Conservation (phyloP, 495 filamentous ascomycete species). For the Sordaria brevicollis region DNA sequence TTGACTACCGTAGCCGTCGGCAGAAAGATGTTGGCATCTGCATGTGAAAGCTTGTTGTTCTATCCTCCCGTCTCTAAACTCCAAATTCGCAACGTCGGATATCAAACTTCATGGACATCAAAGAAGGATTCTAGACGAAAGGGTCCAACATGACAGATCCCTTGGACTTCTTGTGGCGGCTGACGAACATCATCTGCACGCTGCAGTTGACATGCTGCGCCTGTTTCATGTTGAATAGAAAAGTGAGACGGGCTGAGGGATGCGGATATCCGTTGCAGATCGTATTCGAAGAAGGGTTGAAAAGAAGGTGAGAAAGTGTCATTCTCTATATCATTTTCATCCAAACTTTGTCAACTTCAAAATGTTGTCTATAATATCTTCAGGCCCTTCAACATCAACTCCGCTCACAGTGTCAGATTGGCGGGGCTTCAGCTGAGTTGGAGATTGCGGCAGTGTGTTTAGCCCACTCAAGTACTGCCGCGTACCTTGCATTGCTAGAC, state of each 20-base stretch:
- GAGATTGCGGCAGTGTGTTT: background rate
- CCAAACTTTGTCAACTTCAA: background rate
- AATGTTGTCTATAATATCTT: background rate
- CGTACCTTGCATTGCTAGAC: conserved; percentile 3
- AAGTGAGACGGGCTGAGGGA: background rate
- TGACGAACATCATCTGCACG: background rate
- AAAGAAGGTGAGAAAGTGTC: background rate
- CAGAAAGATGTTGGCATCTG: background rate
- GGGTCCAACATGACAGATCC: background rate
- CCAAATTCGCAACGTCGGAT: background rate
- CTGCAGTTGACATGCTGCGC: background rate
- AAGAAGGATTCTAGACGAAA: background rate
- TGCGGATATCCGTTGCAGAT: background rate
- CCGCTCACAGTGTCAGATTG: background rate
- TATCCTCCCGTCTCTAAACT: background rate
- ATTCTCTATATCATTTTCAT: background rate
- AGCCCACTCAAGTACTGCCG: conserved; percentile 1
- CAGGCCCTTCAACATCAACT: background rate
- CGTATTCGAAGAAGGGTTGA: background rate
- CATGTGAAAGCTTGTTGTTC: background rate
- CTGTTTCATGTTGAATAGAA: background rate
- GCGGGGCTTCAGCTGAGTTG: background rate
- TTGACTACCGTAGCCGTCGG: background rate
- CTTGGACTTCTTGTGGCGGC: background rate
- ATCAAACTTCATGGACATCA: background rate